phyloP scores from a whole-genome alignment of 176 grass and related monocot genomes.

The Chrysopogon serrulatus region DNA sequence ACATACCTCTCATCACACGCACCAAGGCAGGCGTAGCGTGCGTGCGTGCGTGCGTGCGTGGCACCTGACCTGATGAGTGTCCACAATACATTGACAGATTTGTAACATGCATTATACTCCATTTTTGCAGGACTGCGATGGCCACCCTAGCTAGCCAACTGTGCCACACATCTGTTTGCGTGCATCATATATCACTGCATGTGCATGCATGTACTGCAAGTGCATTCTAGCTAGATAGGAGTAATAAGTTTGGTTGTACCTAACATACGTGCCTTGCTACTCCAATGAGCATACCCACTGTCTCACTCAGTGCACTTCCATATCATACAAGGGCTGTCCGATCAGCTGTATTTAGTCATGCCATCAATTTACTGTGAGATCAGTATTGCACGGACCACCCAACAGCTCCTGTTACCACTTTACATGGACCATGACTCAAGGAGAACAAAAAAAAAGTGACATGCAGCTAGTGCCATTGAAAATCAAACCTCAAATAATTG shows the following conservation, averaged over 20 bases:
- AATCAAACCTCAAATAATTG: background rate
- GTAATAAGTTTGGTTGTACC: background rate
- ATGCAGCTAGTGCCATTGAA: background rate
- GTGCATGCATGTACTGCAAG: background rate
- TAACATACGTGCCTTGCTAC: constrained; percentile 11
- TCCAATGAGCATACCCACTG: background rate
- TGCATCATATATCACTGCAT: no score
- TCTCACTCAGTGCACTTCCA: background rate
- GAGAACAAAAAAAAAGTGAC: background rate
- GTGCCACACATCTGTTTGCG: background rate
- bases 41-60: no score
- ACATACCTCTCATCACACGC: constrained; percentile 17
- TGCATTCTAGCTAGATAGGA: no score
- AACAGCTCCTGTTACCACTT: background rate
- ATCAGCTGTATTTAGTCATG: background rate
- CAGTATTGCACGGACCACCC: background rate
- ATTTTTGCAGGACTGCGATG: background rate
- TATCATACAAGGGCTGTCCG: background rate
- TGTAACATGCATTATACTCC: background rate
- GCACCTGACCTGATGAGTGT: constrained; percentile 2
- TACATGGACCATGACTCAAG: background rate
- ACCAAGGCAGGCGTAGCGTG: constrained; percentile 25
- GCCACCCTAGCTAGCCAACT: background rate
- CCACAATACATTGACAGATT: background rate
- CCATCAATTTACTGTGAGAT: background rate